Conservation (phyloP, 2,329 filamentous ascomycete genomes). For the Fusarium xyrophilum region DNA sequence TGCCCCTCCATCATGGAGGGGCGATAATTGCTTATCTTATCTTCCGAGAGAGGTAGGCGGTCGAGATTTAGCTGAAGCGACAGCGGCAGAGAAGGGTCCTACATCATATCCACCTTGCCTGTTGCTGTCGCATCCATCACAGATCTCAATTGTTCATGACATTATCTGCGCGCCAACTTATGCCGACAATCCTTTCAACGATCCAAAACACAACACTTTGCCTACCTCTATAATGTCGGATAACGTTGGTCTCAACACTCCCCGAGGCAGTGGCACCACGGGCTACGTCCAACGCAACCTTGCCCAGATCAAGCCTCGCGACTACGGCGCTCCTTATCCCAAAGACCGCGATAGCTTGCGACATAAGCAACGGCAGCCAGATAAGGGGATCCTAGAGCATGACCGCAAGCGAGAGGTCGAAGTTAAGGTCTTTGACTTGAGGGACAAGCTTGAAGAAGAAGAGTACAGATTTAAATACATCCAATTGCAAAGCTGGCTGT, state of each 20-base stretch:
- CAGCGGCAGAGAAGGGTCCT: constrained; percentile 19
- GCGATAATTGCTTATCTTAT: constrained; percentile 28
- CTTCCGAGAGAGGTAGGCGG: constrained; percentile 12
- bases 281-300: constrained; percentile 98
- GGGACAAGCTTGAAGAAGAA: constrained; percentile 91
- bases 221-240: constrained; percentile 73
- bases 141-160: constrained; percentile 3
- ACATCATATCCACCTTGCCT: constrained; percentile 23
- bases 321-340: constrained; percentile 78
- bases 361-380: constrained; percentile 82
- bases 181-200: not conserved
- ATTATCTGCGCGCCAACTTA: not conserved
- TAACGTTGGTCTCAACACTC: constrained; percentile 95
- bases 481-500: not conserved
- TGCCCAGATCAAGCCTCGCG: constrained; percentile 84
- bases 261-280: constrained; percentile 92
- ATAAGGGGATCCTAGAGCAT: constrained; percentile 92
- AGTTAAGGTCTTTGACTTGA: constrained; percentile 88
- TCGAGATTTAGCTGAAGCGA: not conserved
- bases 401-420: constrained; percentile 91
- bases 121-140: constrained; percentile 9
- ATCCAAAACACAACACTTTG: not conserved
- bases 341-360: constrained; percentile 72
- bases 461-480: constrained; percentile 58
- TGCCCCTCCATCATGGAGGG: constrained; percentile 33